Evolutionary conservation across 805 yeast genomes (phyloP).

Genomic region (Metschnikowia dekortorum): DNA sequence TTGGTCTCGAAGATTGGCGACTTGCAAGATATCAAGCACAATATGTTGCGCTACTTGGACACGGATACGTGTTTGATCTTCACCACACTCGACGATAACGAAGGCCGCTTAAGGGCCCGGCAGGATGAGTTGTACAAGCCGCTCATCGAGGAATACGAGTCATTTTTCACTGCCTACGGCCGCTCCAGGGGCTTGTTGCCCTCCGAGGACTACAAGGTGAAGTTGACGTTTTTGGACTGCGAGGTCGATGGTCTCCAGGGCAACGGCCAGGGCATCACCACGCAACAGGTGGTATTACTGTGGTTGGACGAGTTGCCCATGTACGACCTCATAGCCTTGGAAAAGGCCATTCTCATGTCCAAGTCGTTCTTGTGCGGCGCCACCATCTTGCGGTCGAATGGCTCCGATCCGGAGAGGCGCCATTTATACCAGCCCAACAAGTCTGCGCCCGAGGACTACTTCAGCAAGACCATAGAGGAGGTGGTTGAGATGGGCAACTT

Average conservation of each 20-base stretch:
- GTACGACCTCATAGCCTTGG: slow-evolving; percentile 85
- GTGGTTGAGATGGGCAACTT: slow-evolving; percentile 73
- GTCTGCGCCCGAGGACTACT: slow-evolving; percentile 24
- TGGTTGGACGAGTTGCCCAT: slow-evolving; percentile 62
- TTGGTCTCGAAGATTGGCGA: slow-evolving; percentile 59
- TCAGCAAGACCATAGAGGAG: slow-evolving; percentile 54
- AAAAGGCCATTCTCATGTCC: slow-evolving; percentile 79
- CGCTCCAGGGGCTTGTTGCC: slow-evolving; percentile 23
- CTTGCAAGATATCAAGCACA: slow-evolving; percentile 51
- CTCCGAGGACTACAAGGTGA: slow-evolving; percentile 24
- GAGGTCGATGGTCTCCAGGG: slow-evolving; percentile 81
- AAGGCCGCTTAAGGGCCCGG: slow-evolving; percentile 72
- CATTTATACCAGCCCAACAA: slow-evolving; percentile 35
- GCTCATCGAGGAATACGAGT: slow-evolving; percentile 62
- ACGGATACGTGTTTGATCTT: slow-evolving; percentile 91
- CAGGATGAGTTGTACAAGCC: slow-evolving; percentile 80
- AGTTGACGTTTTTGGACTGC: slow-evolving; percentile 65
- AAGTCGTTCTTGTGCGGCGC: slow-evolving; percentile 86
- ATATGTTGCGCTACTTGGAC: slow-evolving; percentile 77
- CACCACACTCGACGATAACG: slow-evolving; percentile 75
- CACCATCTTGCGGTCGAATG: slow-evolving; percentile 51
- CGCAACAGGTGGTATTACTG: slow-evolving; percentile 55
- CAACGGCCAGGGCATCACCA: slow-evolving; percentile 60
- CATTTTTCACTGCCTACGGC: slow-evolving; percentile 45
- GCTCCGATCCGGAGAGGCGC: slow-evolving; percentile 17